Conservation (phyloP, 2,329 filamentous ascomycete genomes). For the Fusarium floridanum region DNA sequence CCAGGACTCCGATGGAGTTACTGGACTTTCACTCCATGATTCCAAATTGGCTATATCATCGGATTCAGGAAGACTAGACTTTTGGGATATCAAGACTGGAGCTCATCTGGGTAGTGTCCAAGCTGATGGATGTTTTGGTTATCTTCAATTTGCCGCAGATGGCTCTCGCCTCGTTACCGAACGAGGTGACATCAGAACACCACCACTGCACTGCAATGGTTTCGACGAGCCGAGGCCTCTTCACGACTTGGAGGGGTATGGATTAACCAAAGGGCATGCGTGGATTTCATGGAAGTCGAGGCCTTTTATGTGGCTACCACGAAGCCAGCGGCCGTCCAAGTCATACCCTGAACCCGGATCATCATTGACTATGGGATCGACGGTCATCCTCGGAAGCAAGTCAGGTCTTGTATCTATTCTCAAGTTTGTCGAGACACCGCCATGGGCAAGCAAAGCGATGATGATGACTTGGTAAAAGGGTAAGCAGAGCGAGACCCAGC, state of each 20-base stretch:
- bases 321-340: neutral
- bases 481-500: neutral
- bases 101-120: neutral
- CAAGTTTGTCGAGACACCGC: neutral
- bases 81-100: neutral
- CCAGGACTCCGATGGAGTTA: too few relatives aligned
- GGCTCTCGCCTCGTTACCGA: neutral
- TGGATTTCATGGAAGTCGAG: conserved; percentile 1
- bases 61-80: neutral
- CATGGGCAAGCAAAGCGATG: neutral
- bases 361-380: neutral
- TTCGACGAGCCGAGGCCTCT: neutral
- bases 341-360: too few relatives aligned
- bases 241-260: neutral
- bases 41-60: neutral
- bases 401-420: neutral
- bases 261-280: rapidly evolving
- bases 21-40: neutral
- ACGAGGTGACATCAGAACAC: neutral
- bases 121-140: neutral
- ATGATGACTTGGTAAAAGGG: too few relatives aligned
- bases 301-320: neutral
- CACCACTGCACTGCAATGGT: neutral
- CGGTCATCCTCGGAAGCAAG: neutral
- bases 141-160: neutral